phyloP scores from a whole-genome alignment of 495 filamentous ascomycete genomes.

The Aspergillus steynii region DNA sequence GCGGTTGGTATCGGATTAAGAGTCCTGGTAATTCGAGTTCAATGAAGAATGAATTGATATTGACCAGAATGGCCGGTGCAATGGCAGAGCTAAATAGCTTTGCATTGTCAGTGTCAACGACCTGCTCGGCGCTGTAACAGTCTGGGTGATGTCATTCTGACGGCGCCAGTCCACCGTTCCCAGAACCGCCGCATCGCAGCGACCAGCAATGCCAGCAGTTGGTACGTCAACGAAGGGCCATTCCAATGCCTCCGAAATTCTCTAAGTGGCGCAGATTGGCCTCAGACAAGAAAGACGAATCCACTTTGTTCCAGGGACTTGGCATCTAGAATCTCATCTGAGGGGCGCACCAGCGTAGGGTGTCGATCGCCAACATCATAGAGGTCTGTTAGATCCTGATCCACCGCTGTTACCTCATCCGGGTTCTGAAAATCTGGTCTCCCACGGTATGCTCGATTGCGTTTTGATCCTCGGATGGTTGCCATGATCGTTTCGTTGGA shows the following conservation, averaged over 20 bases:
- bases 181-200: conserved; percentile 1
- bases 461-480: conserved; percentile 6
- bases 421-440: neutral
- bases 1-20: conserved; percentile 1
- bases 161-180: conserved; percentile 19
- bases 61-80: neutral
- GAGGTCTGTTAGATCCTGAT: neutral
- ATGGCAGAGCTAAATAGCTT: conserved; percentile 28
- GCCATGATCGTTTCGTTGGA: neutral
- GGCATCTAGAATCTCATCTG: neutral
- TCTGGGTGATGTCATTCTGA: conserved; percentile 42
- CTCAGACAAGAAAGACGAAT: conserved; percentile 15
- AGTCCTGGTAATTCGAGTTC: conserved; percentile 5
- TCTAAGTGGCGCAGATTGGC: conserved; percentile 23
- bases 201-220: conserved; percentile 5
- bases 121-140: neutral
- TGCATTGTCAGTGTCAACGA: conserved; percentile 5
- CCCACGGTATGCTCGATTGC: conserved; percentile 8
- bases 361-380: neutral
- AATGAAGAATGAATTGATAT: neutral
- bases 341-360: neutral
- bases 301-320: conserved; percentile 11
- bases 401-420: neutral
- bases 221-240: conserved; percentile 28
- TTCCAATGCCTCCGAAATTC: conserved; percentile 5